Conservation (phyloP, 345 rosid genomes). For the Eucalyptus caleyi region DNA sequence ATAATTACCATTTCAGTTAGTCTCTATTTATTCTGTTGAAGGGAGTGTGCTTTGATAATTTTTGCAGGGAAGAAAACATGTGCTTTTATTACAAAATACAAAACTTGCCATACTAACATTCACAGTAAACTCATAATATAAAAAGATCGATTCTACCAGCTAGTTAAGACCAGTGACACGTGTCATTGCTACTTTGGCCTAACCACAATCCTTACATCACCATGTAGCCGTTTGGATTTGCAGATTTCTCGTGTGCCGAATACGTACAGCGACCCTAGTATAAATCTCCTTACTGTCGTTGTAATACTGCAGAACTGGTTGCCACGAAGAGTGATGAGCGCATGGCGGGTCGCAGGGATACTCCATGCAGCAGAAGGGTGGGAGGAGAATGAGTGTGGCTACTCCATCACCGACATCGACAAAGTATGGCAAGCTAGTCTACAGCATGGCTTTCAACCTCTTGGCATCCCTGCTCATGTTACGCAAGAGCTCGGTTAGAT, state of each 20-base stretch:
- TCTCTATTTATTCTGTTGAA: not conserved
- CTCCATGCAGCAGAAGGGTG: conserved; percentile 54
- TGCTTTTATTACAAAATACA: not conserved
- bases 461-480: not conserved
- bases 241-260: not conserved
- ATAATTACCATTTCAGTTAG: not conserved
- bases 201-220: not conserved
- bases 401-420: conserved; percentile 8
- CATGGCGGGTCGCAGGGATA: conserved; percentile 54
- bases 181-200: not conserved
- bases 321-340: conserved; percentile 72
- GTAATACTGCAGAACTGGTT: conserved; percentile 45
- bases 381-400: conserved; percentile 51
- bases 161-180: not conserved
- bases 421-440: conserved; percentile 52
- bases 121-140: not conserved
- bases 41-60: not conserved
- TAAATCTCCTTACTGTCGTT: not conserved
- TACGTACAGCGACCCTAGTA: not conserved
- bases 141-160: not conserved
- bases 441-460: conserved; percentile 41
- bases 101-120: not conserved
- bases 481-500: not conserved
- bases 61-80: not conserved
- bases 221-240: not conserved